A percentile compares a stretch with the other conserved stretches of the same genome.
These are phyloP conservation scores for Verticillium dahliae DNA, from an alignment of 2,329 filamentous ascomycete genomes.

Conservation along the genomic window DNA sequence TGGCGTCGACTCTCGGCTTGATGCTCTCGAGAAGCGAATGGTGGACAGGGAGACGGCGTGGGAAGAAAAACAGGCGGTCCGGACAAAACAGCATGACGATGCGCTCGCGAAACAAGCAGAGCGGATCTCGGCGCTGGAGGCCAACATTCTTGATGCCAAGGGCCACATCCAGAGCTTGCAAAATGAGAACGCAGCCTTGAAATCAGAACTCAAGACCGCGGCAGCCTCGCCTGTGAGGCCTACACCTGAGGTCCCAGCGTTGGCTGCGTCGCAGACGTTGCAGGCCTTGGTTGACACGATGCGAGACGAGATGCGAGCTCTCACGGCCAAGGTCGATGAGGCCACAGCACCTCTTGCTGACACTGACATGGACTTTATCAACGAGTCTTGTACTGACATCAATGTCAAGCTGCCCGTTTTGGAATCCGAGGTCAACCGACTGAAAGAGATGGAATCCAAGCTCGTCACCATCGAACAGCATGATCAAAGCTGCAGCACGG, in stretches of 20 bases:
- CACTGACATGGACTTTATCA: constrained; percentile 5
- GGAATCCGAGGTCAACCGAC: not conserved
- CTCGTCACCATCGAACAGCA: constrained; percentile 10
- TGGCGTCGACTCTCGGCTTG: constrained; percentile 1
- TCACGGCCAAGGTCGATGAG: not conserved
- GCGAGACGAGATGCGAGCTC: not conserved
- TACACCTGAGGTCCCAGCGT: not conserved
- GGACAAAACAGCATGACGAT: constrained; percentile 3
- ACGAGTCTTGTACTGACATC: constrained; percentile 2
- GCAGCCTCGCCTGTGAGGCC: not conserved
- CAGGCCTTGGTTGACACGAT: not conserved
- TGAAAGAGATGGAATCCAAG: not conserved
- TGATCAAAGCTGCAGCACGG: constrained; percentile 17
- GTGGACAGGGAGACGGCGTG: not conserved
- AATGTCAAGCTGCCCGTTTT: constrained; percentile 3
- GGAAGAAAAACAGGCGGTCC: not conserved
- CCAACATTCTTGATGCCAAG: not conserved
- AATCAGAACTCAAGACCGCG: not conserved
- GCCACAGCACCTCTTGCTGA: constrained; percentile 6
- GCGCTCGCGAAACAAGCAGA: constrained; percentile 9
- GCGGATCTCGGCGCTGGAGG: constrained; percentile 3
- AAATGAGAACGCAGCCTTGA: not conserved
- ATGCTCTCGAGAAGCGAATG: constrained; percentile 2
- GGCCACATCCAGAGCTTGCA: constrained; percentile 1
- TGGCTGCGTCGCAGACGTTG: not conserved